A percentile compares a stretch with the other conserved stretches of the same genome.
Evolutionary conservation across 768 basidiomycete species (phyloP).

Genomic region (Tulasnella sp.): DNA sequence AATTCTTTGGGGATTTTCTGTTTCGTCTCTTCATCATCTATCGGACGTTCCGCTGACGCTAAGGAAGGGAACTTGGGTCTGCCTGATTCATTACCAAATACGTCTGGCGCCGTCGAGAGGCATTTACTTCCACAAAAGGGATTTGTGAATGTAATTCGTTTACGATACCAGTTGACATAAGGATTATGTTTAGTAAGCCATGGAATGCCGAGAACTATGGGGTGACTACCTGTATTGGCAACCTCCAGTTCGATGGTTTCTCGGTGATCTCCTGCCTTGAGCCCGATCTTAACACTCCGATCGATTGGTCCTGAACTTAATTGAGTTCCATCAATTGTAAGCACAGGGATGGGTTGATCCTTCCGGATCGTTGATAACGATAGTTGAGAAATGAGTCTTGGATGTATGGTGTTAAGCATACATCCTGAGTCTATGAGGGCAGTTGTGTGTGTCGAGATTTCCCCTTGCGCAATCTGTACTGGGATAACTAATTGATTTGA

Average conservation of each 20-base stretch:
- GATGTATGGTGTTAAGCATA: too few species aligned
- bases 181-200: not conserved
- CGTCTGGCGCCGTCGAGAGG: not conserved
- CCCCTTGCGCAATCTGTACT: too few species aligned
- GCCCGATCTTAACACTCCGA: not conserved
- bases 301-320: not conserved
- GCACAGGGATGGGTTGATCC: too few species aligned
- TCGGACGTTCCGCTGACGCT: not conserved
- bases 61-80: too few species aligned
- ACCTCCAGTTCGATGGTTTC: not conserved
- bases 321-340: too few species aligned
- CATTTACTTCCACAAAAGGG: not conserved
- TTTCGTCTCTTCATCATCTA: not conserved
- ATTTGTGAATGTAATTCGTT: not conserved
- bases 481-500: too few species aligned
- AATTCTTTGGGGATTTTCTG: conserved; percentile 23
- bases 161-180: not conserved
- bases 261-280: not conserved
- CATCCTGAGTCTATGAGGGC: too few species aligned
- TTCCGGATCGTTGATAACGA: too few species aligned
- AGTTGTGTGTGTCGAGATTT: too few species aligned
- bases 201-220: not conserved
- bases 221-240: not conserved
- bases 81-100: not conserved
- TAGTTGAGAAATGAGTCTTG: too few species aligned